A percentile compares a stretch with the other conserved stretches of the same genome.
Conservation (phyloP, 495 filamentous ascomycete genomes). For the Terfezia claveryi region DNA sequence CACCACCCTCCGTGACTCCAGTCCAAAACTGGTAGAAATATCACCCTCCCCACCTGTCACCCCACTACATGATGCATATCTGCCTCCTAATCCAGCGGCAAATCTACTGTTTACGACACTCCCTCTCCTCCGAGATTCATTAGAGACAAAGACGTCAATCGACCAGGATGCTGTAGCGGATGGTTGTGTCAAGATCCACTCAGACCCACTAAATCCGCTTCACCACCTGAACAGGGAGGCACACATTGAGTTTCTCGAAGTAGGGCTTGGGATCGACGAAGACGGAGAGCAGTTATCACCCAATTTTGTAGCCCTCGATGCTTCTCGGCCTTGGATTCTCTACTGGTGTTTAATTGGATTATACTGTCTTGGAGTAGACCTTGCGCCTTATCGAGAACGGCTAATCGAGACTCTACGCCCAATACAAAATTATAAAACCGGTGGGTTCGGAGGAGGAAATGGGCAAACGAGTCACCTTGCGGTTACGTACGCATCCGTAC, state of each 20-base stretch:
- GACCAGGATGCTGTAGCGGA: slow-evolving; percentile 44
- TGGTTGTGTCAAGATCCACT: slow-evolving; percentile 48
- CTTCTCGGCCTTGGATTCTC: slow-evolving; percentile 73
- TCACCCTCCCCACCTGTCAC: not conserved
- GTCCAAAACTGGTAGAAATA: not conserved
- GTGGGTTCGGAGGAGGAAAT: slow-evolving; percentile 87
- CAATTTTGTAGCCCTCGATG: slow-evolving; percentile 47
- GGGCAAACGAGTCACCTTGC: slow-evolving; percentile 75
- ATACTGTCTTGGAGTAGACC: slow-evolving; percentile 50
- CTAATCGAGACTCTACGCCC: slow-evolving; percentile 47
- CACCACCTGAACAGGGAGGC: slow-evolving; percentile 43
- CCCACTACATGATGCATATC: not conserved
- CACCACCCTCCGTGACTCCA: not conserved
- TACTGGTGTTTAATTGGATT: slow-evolving; percentile 75
- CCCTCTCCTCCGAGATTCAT: slow-evolving; percentile 42
- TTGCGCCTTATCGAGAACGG: slow-evolving; percentile 42
- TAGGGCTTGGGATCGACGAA: slow-evolving; percentile 27
- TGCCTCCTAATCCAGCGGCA: slow-evolving; percentile 15
- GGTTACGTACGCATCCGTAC: slow-evolving; percentile 61
- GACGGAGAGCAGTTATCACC: slow-evolving; percentile 31
- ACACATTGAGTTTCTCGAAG: slow-evolving; percentile 57
- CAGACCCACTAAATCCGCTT: slow-evolving; percentile 44
- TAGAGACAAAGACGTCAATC: slow-evolving; percentile 43
- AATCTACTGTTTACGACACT: slow-evolving; percentile 41
- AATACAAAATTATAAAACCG: slow-evolving; percentile 51